A percentile compares a stretch with the other conserved stretches of the same genome.
Conservation (phyloP, 148 eudicot genomes). For the Vaccinium darrowii region DNA sequence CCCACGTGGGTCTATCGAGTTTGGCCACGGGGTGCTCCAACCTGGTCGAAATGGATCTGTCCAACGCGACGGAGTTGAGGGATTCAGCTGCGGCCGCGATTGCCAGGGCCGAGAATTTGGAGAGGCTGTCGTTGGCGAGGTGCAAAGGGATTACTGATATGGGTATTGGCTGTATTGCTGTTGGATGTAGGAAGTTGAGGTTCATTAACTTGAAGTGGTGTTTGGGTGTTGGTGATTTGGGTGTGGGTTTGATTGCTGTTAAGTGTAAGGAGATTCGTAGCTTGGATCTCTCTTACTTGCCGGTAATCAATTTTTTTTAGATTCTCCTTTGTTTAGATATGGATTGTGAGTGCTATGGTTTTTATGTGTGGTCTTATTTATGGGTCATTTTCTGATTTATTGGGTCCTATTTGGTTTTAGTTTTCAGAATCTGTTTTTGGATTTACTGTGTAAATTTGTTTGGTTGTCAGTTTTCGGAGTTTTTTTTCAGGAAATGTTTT, state of each 20-base stretch:
- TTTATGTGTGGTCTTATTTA: neutral
- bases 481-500: neutral
- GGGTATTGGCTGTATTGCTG: conserved; percentile 94
- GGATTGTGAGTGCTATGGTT: neutral
- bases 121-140: conserved; percentile 69
- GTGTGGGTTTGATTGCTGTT: conserved; percentile 83
- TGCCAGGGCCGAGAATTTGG: conserved; percentile 69
- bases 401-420: neutral
- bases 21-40: conserved; percentile 48
- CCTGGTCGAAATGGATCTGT: conserved; percentile 67
- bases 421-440: no score
- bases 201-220: conserved; percentile 80
- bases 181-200: conserved; percentile 80
- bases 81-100: conserved; percentile 62
- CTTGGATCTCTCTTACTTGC: conserved; percentile 92
- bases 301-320: conserved; percentile 39
- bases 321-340: neutral
- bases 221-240: conserved; percentile 87
- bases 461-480: neutral
- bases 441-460: neutral
- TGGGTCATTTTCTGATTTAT: neutral
- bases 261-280: conserved; percentile 70
- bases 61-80: conserved; percentile 63
- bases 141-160: conserved; percentile 87
- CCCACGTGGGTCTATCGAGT: conserved; percentile 55